Conservation (phyloP, 2,329 filamentous ascomycete genomes). For the Leptoxyphium fumago region DNA sequence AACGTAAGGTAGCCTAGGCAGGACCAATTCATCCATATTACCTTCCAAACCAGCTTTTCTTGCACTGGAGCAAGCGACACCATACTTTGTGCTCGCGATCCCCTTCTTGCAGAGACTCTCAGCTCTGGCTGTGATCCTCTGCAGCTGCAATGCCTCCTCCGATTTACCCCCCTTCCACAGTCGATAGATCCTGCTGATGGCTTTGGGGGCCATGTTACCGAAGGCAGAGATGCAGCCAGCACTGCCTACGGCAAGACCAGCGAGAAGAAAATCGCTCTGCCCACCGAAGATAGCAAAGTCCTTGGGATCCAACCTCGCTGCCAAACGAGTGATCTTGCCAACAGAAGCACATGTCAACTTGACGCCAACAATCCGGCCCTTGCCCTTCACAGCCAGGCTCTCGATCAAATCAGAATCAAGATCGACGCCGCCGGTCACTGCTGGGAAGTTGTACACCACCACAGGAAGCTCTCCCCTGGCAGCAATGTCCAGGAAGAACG, state of each 20-base stretch:
- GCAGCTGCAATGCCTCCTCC: constrained; percentile 42
- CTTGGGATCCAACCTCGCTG: constrained; percentile 33
- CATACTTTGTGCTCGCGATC: constrained; percentile 51
- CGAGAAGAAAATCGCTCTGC: constrained; percentile 55
- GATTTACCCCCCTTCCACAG: constrained; percentile 41
- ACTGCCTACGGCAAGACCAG: constrained; percentile 37
- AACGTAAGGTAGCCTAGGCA: constrained; percentile 48
- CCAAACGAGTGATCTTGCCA: constrained; percentile 53
- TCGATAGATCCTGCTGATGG: constrained; percentile 40
- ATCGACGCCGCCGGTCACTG: constrained; percentile 51
- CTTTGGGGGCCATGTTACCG: constrained; percentile 38
- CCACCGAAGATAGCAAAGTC: constrained; percentile 56
- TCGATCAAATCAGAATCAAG: constrained; percentile 52
- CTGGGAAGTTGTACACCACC: constrained; percentile 61
- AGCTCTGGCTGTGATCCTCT: constrained; percentile 43
- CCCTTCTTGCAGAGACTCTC: constrained; percentile 50
- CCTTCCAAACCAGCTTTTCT: constrained; percentile 43
- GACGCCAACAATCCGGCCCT: constrained; percentile 49
- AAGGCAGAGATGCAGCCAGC: constrained; percentile 44
- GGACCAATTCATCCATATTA: constrained; percentile 39
- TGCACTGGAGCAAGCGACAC: constrained; percentile 44
- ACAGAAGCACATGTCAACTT: constrained; percentile 64
- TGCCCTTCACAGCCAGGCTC: constrained; percentile 37
- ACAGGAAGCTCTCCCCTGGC: constrained; percentile 46
- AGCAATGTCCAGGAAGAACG: constrained; percentile 37